A percentile compares a stretch with the other conserved stretches of the same genome.
These are phyloP conservation scores for Pythium brassicae DNA, from an alignment of 352 stramenopile species.

Conservation along the genomic window DNA sequence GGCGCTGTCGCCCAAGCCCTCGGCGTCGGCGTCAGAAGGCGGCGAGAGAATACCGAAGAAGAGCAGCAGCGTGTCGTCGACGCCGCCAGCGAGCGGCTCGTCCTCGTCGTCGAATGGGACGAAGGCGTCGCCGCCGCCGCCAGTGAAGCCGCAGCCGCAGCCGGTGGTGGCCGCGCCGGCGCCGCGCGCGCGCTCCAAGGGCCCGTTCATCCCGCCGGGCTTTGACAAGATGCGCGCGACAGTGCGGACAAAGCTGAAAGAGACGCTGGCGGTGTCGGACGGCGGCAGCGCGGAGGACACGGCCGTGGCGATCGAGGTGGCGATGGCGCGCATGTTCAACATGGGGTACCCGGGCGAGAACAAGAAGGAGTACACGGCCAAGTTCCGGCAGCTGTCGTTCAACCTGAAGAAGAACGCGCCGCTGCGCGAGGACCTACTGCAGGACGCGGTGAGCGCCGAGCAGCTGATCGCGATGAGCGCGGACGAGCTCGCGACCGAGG, in stretches of 20 bases:
- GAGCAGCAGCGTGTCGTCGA: conserved; percentile 9
- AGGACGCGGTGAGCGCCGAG: conserved; percentile 63
- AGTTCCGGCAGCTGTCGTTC: conserved; percentile 87
- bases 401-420: conserved; percentile 89
- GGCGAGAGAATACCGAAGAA: conserved; percentile 27
- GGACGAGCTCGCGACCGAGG: conserved; percentile 83
- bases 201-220: conserved; percentile 57
- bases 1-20: conserved; percentile 58
- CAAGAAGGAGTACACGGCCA: conserved; percentile 89
- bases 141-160: background rate
- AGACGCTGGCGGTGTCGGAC: conserved; percentile 54
- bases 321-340: conserved; percentile 68
- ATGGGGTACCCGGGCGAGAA: conserved; percentile 64
- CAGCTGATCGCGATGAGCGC: conserved; percentile 79
- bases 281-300: conserved; percentile 46
- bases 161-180: background rate
- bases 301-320: conserved; percentile 64
- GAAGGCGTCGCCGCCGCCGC: conserved; percentile 12
- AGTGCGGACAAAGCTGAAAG: conserved; percentile 77
- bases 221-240: conserved; percentile 76
- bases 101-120: conserved; percentile 20
- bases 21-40: conserved; percentile 18
- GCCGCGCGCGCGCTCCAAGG: conserved; percentile 3
- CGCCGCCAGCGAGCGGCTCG: conserved; percentile 5
- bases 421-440: conserved; percentile 72